Evolutionary conservation across 2,329 filamentous ascomycete species (phyloP).

Genomic region (Xylariaceae sp.): DNA sequence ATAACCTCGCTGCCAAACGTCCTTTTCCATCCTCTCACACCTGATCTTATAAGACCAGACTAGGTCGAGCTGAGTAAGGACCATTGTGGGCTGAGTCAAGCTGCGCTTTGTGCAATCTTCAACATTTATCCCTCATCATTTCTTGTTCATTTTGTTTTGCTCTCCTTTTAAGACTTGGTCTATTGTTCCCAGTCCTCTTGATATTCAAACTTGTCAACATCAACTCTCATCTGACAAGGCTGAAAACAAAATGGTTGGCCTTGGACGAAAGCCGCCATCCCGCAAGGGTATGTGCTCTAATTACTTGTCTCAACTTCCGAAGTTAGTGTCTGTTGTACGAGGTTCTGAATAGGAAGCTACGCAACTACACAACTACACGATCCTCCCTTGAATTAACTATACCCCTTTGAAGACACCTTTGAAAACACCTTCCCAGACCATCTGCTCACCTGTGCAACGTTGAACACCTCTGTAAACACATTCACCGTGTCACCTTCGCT

Average conservation of each 20-base stretch:
- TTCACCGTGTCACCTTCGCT: constrained; percentile 7
- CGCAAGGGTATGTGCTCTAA: constrained; percentile 68
- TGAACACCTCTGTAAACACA: neutral
- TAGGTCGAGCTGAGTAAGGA: constrained; percentile 23
- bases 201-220: constrained; percentile 23
- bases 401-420: too few species aligned
- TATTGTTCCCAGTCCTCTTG: neutral
- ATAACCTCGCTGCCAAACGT: constrained; percentile 13
- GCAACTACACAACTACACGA: too few species aligned
- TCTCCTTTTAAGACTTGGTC: neutral
- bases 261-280: constrained; percentile 57
- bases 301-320: too few species aligned
- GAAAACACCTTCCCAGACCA: too few species aligned
- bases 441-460: too few species aligned
- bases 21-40: neutral
- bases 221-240: constrained; percentile 26
- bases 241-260: constrained; percentile 54
- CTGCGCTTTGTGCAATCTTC: too few species aligned
- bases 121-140: constrained; percentile 8
- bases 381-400: too few species aligned
- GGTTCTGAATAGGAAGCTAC: too few species aligned
- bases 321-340: too few species aligned
- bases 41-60: constrained; percentile 3
- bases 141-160: neutral
- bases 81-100: constrained; percentile 11